Conservation (phyloP, 2,329 filamentous ascomycete genomes). For the Alternaria ethzedia region DNA sequence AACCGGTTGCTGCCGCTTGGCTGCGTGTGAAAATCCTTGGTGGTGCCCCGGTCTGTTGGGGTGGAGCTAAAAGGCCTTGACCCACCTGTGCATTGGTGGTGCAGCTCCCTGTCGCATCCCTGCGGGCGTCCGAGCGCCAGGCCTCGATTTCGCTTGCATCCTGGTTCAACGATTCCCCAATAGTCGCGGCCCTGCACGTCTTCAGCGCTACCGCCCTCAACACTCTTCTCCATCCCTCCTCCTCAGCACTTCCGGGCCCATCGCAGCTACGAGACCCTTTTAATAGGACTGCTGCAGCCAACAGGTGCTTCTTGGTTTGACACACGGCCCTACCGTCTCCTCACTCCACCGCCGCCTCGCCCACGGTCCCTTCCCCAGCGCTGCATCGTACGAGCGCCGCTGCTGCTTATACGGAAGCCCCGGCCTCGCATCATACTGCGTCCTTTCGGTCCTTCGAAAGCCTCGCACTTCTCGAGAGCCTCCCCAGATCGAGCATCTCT, state of each 20-base stretch:
- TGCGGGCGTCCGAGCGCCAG: constrained; percentile 22
- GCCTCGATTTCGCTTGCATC: constrained; percentile 40
- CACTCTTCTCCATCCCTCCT: constrained; percentile 33
- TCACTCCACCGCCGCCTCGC: constrained; percentile 22
- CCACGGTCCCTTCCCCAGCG: constrained; percentile 28
- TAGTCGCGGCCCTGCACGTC: constrained; percentile 40
- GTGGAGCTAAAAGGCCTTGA: constrained; percentile 27
- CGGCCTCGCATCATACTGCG: constrained; percentile 27
- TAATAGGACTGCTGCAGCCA: constrained; percentile 32
- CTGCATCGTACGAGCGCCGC: constrained; percentile 18
- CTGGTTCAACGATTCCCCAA: constrained; percentile 36
- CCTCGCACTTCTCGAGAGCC: constrained; percentile 18
- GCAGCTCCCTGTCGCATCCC: constrained; percentile 20
- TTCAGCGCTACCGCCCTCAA: constrained; percentile 44
- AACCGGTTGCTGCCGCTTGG: constrained; percentile 41
- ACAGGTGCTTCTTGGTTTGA: constrained; percentile 19
- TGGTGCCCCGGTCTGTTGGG: constrained; percentile 41
- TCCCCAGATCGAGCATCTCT: constrained; percentile 18
- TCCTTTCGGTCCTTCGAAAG: constrained; percentile 23
- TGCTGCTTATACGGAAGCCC: constrained; percentile 34
- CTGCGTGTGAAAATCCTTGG: constrained; percentile 37
- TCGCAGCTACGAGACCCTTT: constrained; percentile 43
- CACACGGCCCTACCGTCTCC: constrained; percentile 16
- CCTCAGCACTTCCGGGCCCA: constrained; percentile 41
- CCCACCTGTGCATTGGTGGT: constrained; percentile 39